A percentile compares a stretch with the other conserved stretches of the same genome.
phyloP scores from a whole-genome alignment of 768 basidiomycete species.

The Porpolomopsis calyptriformis region DNA sequence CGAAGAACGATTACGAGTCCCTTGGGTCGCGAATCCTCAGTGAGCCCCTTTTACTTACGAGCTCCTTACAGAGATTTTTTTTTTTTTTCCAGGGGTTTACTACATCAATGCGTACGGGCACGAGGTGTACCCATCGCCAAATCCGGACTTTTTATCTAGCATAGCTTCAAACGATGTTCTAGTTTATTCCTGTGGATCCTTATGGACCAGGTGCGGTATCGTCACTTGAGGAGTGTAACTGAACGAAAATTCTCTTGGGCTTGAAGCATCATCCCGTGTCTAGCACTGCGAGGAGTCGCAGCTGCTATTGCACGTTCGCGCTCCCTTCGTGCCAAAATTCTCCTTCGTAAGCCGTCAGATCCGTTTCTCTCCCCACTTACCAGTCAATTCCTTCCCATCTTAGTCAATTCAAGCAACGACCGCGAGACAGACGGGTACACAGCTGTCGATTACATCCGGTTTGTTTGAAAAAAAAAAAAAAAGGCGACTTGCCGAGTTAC shows the following conservation, averaged over 20 bases:
- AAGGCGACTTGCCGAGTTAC: not conserved
- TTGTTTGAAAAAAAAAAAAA: not conserved
- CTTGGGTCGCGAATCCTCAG: slow-evolving; percentile 54
- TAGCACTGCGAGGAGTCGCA: slow-evolving; percentile 75
- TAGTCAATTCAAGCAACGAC: slow-evolving; percentile 85
- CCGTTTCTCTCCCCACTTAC: slow-evolving; percentile 2
- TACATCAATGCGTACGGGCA: slow-evolving; percentile 89
- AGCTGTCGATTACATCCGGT: slow-evolving; percentile 78
- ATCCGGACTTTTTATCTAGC: slow-evolving; percentile 63
- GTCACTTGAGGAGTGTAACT: not conserved
- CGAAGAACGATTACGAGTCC: slow-evolving; percentile 44
- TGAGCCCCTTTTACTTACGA: slow-evolving; percentile 24
- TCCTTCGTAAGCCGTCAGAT: slow-evolving; percentile 53
- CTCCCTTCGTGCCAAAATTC: slow-evolving; percentile 64
- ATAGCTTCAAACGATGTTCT: slow-evolving; percentile 54
- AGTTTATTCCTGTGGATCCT: slow-evolving; percentile 87
- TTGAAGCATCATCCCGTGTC: slow-evolving; percentile 77
- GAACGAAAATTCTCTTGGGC: not conserved
- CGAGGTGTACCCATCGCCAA: slow-evolving; percentile 85
- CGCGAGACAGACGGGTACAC: slow-evolving; percentile 82
- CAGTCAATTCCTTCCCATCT: not conserved
- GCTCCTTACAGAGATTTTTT: slow-evolving; percentile 7
- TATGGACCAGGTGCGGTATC: slow-evolving; percentile 74
- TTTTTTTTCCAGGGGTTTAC: slow-evolving; percentile 47
- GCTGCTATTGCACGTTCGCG: slow-evolving; percentile 64